Evolutionary conservation across 2,329 filamentous ascomycete genomes (phyloP).

Genomic region (Sporothrix protearum): DNA sequence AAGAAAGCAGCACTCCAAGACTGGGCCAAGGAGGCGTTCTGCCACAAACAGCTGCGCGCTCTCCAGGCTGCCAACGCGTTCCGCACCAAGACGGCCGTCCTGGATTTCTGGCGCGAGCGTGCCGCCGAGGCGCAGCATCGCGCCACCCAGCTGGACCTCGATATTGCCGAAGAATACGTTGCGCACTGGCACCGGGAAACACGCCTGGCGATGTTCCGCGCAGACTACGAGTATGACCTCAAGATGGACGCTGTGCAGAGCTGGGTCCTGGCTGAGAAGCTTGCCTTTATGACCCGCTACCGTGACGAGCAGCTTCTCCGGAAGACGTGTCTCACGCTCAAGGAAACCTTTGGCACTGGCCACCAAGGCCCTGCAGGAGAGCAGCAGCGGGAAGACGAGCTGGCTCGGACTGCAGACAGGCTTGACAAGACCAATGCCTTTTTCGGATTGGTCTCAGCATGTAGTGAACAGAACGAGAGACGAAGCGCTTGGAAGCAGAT

Average conservation of each 20-base stretch:
- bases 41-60: constrained; percentile 19
- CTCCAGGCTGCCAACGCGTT: not conserved
- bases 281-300: constrained; percentile 31
- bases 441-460: not conserved
- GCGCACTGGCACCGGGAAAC: constrained; percentile 33
- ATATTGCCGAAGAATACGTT: constrained; percentile 28
- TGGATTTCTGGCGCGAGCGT: constrained; percentile 15
- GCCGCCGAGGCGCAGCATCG: constrained; percentile 9
- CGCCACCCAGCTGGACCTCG: constrained; percentile 15
- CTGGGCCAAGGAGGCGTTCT: constrained; percentile 22
- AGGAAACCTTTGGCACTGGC: not conserved
- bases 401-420: not conserved
- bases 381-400: not conserved
- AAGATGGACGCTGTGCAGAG: constrained; percentile 29
- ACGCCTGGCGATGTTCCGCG: constrained; percentile 29
- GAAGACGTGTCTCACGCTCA: not conserved
- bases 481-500: not conserved
- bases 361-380: not conserved
- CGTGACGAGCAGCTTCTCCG: constrained; percentile 27
- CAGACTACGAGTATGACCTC: constrained; percentile 25
- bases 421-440: constrained; percentile 17
- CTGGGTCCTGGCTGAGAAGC: constrained; percentile 34
- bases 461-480: not conserved
- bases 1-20: constrained; percentile 21
- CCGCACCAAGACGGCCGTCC: not conserved